Conservation (phyloP, 345 rosid genomes). For the Eucalyptus regnans region DNA sequence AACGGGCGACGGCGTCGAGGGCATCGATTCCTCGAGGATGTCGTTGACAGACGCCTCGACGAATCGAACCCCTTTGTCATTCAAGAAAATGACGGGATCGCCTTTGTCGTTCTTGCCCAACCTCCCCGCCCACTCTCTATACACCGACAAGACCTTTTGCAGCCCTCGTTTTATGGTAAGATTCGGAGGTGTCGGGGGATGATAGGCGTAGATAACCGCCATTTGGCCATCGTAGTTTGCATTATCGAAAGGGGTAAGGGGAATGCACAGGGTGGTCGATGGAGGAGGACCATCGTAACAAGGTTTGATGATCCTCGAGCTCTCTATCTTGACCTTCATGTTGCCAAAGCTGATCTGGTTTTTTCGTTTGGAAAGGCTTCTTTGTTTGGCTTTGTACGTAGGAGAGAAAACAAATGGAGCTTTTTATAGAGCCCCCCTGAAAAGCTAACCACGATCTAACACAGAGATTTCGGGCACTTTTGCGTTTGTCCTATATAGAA, state of each 20-base stretch:
- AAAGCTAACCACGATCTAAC: not conserved
- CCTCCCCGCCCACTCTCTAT: conserved; percentile 16
- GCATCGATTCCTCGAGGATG: conserved; percentile 2
- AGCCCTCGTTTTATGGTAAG: conserved; percentile 3
- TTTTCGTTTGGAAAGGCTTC: not conserved
- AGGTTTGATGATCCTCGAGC: conserved; percentile 5
- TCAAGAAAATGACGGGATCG: conserved; percentile 3
- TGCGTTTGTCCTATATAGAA: not conserved
- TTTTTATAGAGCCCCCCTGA: not conserved
- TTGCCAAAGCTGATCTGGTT: not conserved
- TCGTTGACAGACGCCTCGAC: conserved; percentile 6
- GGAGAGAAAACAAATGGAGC: not conserved
- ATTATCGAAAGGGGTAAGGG: not conserved
- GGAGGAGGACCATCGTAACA: not conserved
- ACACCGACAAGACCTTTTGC: conserved; percentile 1
- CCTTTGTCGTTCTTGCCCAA: conserved; percentile 6
- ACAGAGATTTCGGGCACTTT: not conserved
- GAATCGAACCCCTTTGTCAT: conserved; percentile 11
- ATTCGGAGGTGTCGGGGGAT: conserved; percentile 2
- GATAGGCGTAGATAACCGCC: conserved; percentile 13
- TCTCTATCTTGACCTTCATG: conserved; percentile 19
- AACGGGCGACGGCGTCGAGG: conserved; percentile 6
- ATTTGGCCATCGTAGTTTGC: conserved; percentile 7
- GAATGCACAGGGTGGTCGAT: not conserved
- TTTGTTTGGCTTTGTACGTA: not conserved